Base-by-base conservation (phyloP, 306 rosid genomes). In the Hippophae tibetana region DNA sequence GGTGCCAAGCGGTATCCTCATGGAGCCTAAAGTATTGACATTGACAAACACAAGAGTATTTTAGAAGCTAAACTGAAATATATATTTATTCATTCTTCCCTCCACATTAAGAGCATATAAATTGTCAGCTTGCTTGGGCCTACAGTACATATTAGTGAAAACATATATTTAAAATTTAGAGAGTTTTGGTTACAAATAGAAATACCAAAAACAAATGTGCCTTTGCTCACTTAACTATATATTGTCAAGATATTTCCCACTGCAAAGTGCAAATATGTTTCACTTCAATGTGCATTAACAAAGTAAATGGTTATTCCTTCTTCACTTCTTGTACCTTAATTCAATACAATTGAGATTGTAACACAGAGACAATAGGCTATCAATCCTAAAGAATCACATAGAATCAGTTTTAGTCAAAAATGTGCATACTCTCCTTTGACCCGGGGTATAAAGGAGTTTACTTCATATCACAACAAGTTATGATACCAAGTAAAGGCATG, bases 1-100 rank as follows among this genome's bases (percentile, higher is more conserved):
- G 99, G 50, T 76, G 90, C 96, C 99, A 92, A 67, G 99, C 96
- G 50, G 96, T 92, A 73, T 92, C 99, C 80, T 84, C 96, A 38
- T 6, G 23, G 74, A 88, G 76, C 99, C 99, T 92, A 68, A 6
- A 66, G 43, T 69, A 61, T 58, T 60, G 57, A 58, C 50, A 74
- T 49, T 25, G 13, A 49, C 57, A 65, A 46, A 25, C 26, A n/a
- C n/a, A 64, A 42, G 55, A 55, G 13, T 60, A 42, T 64, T 41
- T 26, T 44, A 25, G 57, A 49, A 61, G 43, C 11, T 41, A 57
- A 10, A 56, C 7, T 18, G 23, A 18, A 0, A 18, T 18, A 18
- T 18, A 18, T 18, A 18, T 18, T 0, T 18, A 18, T 18, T 18
- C 38, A 31, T 31, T 31, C 38, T 4, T 31, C 5, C 38, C 38